Evolutionary conservation across 495 filamentous ascomycete species (phyloP).

Genomic region (Talaromyces borbonicus): DNA sequence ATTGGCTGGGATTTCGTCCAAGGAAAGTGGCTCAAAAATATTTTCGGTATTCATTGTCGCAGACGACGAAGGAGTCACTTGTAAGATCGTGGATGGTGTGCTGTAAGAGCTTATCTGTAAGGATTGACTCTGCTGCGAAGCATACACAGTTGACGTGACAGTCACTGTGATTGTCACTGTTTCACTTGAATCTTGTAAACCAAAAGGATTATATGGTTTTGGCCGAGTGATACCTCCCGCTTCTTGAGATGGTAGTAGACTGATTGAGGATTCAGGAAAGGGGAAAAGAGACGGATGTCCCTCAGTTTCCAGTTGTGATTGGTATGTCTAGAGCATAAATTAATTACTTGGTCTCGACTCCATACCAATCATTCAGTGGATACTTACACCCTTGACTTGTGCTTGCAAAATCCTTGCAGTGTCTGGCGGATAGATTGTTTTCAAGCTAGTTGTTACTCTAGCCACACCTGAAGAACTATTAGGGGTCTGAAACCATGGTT

Average conservation of each 20-base stretch:
- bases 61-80: conserved; percentile 28
- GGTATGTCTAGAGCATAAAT: conserved; percentile 20
- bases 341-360: neutral
- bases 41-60: conserved; percentile 29
- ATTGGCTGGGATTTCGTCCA: conserved; percentile 42
- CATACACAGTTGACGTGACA: conserved; percentile 6
- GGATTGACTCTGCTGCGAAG: neutral
- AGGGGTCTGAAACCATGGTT: neutral
- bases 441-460: conserved; percentile 1
- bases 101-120: conserved; percentile 3
- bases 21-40: conserved; percentile 51
- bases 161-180: conserved; percentile 13
- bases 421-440: neutral
- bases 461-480: neutral
- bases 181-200: neutral
- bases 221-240: neutral
- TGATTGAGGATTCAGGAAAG: conserved; percentile 14
- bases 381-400: conserved; percentile 6
- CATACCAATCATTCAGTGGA: neutral
- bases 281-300: conserved; percentile 30
- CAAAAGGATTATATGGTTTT: neutral
- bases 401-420: neutral
- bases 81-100: conserved; percentile 4
- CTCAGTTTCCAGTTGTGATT: conserved; percentile 29
- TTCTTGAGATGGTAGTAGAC: neutral